phyloP scores from a whole-genome alignment of 768 basidiomycete species.

The Tulasnella calospora region DNA sequence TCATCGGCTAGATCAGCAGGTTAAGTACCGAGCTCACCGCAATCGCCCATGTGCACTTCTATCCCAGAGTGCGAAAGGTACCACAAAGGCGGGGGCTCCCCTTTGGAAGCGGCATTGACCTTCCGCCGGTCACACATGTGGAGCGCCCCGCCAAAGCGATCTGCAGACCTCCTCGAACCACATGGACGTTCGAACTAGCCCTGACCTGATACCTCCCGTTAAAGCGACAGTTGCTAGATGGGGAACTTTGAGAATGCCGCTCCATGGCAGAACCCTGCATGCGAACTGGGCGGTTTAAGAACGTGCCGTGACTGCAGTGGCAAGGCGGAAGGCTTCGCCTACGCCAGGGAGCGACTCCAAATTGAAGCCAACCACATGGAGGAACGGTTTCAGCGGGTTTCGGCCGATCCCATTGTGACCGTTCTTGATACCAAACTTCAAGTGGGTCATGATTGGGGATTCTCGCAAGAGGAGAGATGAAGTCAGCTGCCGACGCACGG shows the following conservation, averaged over 20 bases:
- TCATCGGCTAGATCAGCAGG: neutral
- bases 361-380: neutral
- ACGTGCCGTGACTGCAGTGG: neutral
- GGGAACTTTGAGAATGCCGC: neutral
- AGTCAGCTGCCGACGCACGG: neutral
- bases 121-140: slow-evolving; percentile 3
- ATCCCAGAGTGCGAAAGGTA: neutral
- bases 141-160: neutral
- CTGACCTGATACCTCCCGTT: neutral
- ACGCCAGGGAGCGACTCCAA: neutral
- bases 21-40: neutral
- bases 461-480: neutral
- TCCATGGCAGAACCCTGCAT: too few species aligned
- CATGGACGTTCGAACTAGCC: neutral
- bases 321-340: neutral
- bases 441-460: neutral
- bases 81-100: neutral
- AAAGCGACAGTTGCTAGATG: neutral
- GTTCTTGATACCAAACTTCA: neutral
- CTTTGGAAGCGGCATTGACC: neutral
- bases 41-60: neutral
- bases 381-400: neutral
- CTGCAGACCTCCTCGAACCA: neutral
- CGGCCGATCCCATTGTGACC: neutral
- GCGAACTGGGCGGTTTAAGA: neutral